Base-by-base conservation (phyloP, 2,329 filamentous ascomycete genomes). In the Ceratocystis colombiana region DNA sequence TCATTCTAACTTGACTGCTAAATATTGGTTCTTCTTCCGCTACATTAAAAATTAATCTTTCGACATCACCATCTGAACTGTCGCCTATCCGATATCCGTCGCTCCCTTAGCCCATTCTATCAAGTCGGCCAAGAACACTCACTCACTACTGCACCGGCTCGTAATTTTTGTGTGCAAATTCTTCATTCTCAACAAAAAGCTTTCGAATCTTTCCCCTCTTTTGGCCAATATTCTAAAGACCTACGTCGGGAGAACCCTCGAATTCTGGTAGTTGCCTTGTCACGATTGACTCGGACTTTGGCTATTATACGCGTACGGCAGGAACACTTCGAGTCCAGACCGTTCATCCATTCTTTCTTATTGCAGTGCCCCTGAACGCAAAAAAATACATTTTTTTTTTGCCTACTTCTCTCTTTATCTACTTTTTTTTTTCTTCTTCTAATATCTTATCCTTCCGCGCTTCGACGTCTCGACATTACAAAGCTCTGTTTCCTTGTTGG, bases 221-320 rank as follows among this genome's bases (percentile, higher is more conserved):
- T 55, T 25, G 17, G 5, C 17, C 25, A n/a, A 37, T 59, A 15
- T 8, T 33, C 53, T 59, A 5, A 30, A 17, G 28, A 59, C n/a
- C n/a, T 37, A 12, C 37, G 10, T 41, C 37, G 3, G 15, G 28
- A 53, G 5, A 53, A 53, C 1, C 48, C 48, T 25, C 22, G 8
- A 25, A 2, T 25, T 25, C 25, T 28, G 48, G 8, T 25, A 33
- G 25, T 59, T 37, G 30, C 55, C 10, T 59, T n/a, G 55, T 37
- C 28, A 37, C 28, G 55, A 15, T 59, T 59, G 55, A 59, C 55
- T 59, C 55, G 55, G 55, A 59, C 55, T 10, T 37, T 12, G 55
- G 28, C 5, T 17, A 28, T 59, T 7, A 59, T 59, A 17, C 55
- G 28, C 55, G 17, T 59, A 59, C 55, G 55, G 55, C 55, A 59